A percentile compares a stretch with the other conserved stretches of the same genome.
phyloP scores from a whole-genome alignment of 768 basidiomycete species.

The Russula vinacea region DNA sequence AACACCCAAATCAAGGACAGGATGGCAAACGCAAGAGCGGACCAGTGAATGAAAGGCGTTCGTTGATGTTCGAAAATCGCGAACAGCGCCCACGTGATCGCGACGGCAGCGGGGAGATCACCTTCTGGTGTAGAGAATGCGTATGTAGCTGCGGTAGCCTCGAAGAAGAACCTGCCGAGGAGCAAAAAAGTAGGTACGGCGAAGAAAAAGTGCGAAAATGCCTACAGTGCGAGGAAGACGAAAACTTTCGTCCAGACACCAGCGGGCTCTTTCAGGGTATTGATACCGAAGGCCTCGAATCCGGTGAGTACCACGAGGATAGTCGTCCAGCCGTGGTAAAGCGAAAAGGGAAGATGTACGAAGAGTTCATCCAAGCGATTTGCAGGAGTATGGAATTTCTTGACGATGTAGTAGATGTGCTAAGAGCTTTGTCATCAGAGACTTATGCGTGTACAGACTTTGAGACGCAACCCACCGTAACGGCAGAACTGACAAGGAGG shows the following conservation, averaged over 20 bases:
- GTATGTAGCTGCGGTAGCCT: constrained; percentile 89
- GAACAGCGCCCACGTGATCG: constrained; percentile 90
- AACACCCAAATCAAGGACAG: constrained; percentile 80
- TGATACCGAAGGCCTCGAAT: constrained; percentile 86
- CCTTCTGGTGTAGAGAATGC: constrained; percentile 89
- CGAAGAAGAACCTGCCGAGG: constrained; percentile 76
- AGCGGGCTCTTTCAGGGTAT: constrained; percentile 58
- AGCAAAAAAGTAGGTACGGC: too few species aligned
- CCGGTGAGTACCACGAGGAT: constrained; percentile 77
- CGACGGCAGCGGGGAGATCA: constrained; percentile 88
- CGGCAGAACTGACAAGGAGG: constrained; percentile 78
- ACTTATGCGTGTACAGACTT: constrained; percentile 32
- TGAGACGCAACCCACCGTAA: constrained; percentile 40
- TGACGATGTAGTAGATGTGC: constrained; percentile 94
- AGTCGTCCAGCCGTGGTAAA: constrained; percentile 92
- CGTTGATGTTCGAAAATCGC: constrained; percentile 83
- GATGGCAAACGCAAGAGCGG: constrained; percentile 79
- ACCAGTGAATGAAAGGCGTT: constrained; percentile 84
- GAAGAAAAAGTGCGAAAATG: too few species aligned
- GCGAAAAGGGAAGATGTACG: constrained; percentile 92
- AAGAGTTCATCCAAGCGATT: constrained; percentile 76
- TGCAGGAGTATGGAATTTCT: constrained; percentile 74
- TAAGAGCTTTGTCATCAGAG: constrained; percentile 38
- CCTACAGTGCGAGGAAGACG: constrained; percentile 86
- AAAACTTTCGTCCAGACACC: constrained; percentile 94